phyloP scores from a whole-genome alignment of 2,329 filamentous ascomycete genomes.

The Stagonosporopsis vannaccii region DNA sequence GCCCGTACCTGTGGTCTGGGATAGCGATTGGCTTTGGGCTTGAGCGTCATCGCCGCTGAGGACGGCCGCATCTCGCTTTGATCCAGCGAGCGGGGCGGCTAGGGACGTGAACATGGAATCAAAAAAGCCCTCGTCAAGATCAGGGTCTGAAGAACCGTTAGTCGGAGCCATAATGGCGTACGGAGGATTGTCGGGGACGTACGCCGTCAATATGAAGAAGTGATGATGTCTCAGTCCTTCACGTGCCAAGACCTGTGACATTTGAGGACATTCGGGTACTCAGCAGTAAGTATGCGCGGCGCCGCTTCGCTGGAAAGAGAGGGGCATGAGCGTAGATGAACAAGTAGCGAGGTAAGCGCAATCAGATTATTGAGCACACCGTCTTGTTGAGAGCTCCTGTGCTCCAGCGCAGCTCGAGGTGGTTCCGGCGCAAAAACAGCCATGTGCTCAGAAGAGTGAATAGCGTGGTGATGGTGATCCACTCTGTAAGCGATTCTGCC shows the following conservation, averaged over 20 bases:
- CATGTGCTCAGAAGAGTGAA: slow-evolving; percentile 24
- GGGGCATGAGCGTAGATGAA: slow-evolving; percentile 3
- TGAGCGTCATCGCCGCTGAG: slow-evolving; percentile 28
- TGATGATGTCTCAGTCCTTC: slow-evolving; percentile 20
- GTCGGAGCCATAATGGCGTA: slow-evolving; percentile 33
- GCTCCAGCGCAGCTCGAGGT: slow-evolving; percentile 9
- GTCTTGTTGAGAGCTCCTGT: slow-evolving; percentile 3
- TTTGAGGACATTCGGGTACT: slow-evolving; percentile 21
- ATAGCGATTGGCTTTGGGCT: slow-evolving; percentile 21
- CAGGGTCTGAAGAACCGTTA: slow-evolving; percentile 38
- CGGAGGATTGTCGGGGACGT: slow-evolving; percentile 19
- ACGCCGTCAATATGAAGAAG: slow-evolving; percentile 13
- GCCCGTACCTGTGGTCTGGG: slow-evolving; percentile 20
- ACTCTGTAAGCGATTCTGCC: slow-evolving; percentile 24
- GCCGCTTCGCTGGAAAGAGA: slow-evolving; percentile 16
- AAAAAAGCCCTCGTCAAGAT: slow-evolving; percentile 37
- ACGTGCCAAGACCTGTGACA: slow-evolving; percentile 20
- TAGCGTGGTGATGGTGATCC: slow-evolving; percentile 19
- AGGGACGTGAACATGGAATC: slow-evolving; percentile 38
- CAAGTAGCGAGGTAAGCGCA: slow-evolving; percentile 10
- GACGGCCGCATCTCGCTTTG: slow-evolving; percentile 41
- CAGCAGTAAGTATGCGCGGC: slow-evolving; percentile 13
- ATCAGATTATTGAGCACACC: slow-evolving; percentile 14
- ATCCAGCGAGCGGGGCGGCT: slow-evolving; percentile 37
- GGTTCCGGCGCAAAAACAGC: slow-evolving; percentile 17